Percentiles rank a stretch among this genome's conserved stretches.
phyloP scores from a whole-genome alignment of 768 basidiomycete species.

The Macrocybe gigantea region DNA sequence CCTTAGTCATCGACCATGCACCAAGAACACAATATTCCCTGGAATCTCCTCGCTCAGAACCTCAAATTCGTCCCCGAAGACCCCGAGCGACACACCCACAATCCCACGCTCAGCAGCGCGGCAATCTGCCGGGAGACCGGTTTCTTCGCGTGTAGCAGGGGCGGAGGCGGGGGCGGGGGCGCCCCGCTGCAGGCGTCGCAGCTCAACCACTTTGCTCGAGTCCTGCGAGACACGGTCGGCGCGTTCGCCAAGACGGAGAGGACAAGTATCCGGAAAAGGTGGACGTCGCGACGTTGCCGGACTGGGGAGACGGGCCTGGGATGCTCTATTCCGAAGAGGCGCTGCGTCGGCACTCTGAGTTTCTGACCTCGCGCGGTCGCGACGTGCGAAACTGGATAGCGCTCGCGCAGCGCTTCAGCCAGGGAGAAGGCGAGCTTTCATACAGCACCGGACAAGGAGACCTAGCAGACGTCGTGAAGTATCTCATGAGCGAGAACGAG shows the following conservation, averaged over 20 bases:
- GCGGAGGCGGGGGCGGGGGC: no score
- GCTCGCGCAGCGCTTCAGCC: constrained; percentile 1
- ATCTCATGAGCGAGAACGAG: constrained; percentile 28
- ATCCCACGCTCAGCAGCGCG: no score
- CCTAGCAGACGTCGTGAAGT: constrained; percentile 28
- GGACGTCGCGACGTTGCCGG: constrained; percentile 18
- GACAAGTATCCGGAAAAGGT: constrained; percentile 20
- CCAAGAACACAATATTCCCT: constrained; percentile 34
- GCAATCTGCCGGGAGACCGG: constrained; percentile 12
- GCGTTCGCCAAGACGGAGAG: constrained; percentile 32
- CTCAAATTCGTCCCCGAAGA: constrained; percentile 27
- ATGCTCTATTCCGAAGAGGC: no score
- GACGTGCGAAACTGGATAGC: constrained; percentile 27
- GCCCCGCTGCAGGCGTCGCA: constrained; percentile 13
- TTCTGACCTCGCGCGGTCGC: constrained; percentile 23
- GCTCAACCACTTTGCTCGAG: constrained; percentile 27
- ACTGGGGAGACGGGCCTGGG: constrained; percentile 18
- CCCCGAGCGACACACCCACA: constrained; percentile 16
- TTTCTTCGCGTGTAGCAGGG: constrained; percentile 17
- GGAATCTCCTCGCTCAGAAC: constrained; percentile 27
- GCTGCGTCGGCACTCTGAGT: constrained; percentile 18
- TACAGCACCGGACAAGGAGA: constrained; percentile 19
- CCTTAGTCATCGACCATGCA: constrained; percentile 20
- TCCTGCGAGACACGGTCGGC: constrained; percentile 19
- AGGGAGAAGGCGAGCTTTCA: not conserved